phyloP scores from a whole-genome alignment of 345 rosid species.

The Moringa oleifera region DNA sequence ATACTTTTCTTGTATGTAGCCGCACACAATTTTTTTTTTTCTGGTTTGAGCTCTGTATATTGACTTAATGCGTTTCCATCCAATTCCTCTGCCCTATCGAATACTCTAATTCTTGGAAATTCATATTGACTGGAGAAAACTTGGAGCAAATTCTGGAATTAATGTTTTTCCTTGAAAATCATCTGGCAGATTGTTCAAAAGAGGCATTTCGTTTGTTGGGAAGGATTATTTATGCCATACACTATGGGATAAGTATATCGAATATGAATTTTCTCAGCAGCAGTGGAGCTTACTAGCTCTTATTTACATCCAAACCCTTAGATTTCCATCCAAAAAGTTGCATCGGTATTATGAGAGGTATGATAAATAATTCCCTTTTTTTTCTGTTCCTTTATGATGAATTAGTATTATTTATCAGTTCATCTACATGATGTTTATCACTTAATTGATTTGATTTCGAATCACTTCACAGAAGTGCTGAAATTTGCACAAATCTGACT shows the following conservation, averaged over 20 bases:
- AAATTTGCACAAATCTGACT: no score
- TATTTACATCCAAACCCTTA: conserved; percentile 57
- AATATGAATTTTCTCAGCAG: conserved; percentile 52
- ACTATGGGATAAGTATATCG: conserved; percentile 81
- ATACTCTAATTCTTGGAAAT: not conserved
- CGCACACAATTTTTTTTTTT: not conserved
- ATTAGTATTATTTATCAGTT: no score
- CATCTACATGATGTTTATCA: no score
- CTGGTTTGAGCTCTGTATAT: not conserved
- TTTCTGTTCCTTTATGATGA: not conserved
- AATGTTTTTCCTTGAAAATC: conserved; percentile 7
- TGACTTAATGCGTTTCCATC: not conserved
- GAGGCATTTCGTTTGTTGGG: conserved; percentile 75
- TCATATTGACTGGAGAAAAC: conserved; percentile 2
- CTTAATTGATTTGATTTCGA: no score
- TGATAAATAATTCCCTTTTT: not conserved
- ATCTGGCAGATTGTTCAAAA: conserved; percentile 60
- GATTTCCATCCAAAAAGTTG: conserved; percentile 69
- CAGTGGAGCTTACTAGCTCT: conserved; percentile 68
- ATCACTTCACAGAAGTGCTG: no score
- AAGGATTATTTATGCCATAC: conserved; percentile 68
- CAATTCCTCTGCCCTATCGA: not conserved
- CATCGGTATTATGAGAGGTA: conserved; percentile 68
- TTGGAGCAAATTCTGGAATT: not conserved
- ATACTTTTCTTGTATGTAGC: not conserved